Evolutionary conservation across 1,284 basidiomycete genomes (phyloP), one percentile per base, ranked within the genome.

Genomic region (Melampsora allii-populina): DNA sequence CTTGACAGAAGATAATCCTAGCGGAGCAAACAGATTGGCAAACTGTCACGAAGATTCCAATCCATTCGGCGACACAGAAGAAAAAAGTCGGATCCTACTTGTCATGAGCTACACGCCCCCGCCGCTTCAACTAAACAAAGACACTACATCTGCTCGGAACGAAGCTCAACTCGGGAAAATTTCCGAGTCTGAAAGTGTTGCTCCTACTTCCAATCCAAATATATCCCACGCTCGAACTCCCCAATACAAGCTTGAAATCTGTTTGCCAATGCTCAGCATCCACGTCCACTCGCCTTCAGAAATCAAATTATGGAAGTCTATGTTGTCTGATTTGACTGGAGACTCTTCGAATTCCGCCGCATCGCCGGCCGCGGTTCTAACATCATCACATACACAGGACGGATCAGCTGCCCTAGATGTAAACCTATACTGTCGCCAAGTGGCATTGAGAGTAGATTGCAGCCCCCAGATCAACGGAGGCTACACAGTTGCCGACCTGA

Each of bases 231-330:
- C 14, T 5, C 58, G 45, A 50, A 58, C 10, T 29, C 17, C 67
- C 31, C 67, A 63, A 56, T 33, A 63, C 27, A 61, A 72, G 31
- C 31, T 72, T 19, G 46, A 72, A 53, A 65, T 72, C 53, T 19
- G 63, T 46, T 56, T 72, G 24, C 69, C 69, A 14, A 46, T 45
- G 6, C 19, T 72, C 5, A n/a, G 17, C 63, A 50, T 59, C 63
- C 24, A 24, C 50, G 64, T 58, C 33, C 29, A 10, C 36, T 64
- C 45, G 63, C 69, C 46, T 31, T 72, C 46, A 59, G 33, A 36
- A 19, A 56, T 56, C 21, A 27, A 24, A 24, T 21, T n/a, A 29
- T 56, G 53, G 19, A 56, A 24, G 21, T 24, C 10, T 17, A 21
- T 56, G 6, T 56, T 56, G 10, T 56, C 53, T 24, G 53, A 56